phyloP scores from a whole-genome alignment of 1,139 yeast genomes.

The Blastobotrys petasosporus region DNA sequence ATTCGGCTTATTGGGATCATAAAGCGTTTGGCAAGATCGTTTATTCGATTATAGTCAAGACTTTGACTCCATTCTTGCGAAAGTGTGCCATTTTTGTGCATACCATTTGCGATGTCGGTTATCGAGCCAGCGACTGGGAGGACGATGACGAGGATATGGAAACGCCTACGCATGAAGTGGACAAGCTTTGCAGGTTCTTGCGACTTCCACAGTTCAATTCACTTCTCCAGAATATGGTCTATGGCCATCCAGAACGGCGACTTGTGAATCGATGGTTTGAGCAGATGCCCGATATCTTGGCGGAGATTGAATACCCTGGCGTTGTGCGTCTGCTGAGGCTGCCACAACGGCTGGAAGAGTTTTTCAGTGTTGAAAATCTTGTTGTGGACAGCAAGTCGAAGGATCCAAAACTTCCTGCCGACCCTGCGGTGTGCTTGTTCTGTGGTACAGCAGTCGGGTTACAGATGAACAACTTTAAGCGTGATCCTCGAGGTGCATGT shows the following conservation, averaged over 20 bases:
- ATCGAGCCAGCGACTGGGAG: slow-evolving; percentile 37
- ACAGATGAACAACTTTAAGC: slow-evolving; percentile 43
- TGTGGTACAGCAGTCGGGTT: slow-evolving; percentile 69
- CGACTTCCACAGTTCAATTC: slow-evolving; percentile 42
- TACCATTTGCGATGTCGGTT: slow-evolving; percentile 51
- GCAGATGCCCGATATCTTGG: background rate
- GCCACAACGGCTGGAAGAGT: slow-evolving; percentile 64
- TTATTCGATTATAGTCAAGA: slow-evolving; percentile 51
- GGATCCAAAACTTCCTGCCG: slow-evolving; percentile 41
- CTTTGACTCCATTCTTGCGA: slow-evolving; percentile 63
- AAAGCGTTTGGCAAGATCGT: slow-evolving; percentile 31
- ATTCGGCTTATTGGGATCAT: background rate
- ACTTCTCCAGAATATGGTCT: slow-evolving; percentile 21
- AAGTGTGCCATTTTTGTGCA: slow-evolving; percentile 55
- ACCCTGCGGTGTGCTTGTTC: slow-evolving; percentile 82
- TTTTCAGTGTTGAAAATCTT: slow-evolving; percentile 39
- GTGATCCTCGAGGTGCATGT: slow-evolving; percentile 33
- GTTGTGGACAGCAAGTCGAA: slow-evolving; percentile 17
- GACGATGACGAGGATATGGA: slow-evolving; percentile 46
- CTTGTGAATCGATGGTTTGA: slow-evolving; percentile 9
- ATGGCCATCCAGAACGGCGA: slow-evolving; percentile 10
- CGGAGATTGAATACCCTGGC: slow-evolving; percentile 60
- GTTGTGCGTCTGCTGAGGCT: slow-evolving; percentile 50
- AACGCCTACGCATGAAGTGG: slow-evolving; percentile 49
- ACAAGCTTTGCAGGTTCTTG: slow-evolving; percentile 50